Conservation (phyloP, 1,284 basidiomycete species). For the Phellopilus nigrolimitatus region DNA sequence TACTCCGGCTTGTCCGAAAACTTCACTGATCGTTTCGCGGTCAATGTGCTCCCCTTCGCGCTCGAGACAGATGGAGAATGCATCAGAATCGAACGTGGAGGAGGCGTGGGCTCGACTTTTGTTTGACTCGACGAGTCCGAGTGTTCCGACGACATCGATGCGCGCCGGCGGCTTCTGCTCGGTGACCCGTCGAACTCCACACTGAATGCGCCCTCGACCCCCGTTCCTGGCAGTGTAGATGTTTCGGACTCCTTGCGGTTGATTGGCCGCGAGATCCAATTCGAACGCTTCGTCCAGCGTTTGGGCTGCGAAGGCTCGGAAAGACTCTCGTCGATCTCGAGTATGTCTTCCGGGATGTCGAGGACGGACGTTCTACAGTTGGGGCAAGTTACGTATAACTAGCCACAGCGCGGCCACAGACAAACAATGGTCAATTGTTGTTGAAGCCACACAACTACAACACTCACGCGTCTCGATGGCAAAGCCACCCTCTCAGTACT, state of each 20-base stretch:
- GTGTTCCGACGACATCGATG: constrained; percentile 81
- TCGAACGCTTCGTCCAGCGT: constrained; percentile 15
- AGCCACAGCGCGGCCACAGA: not conserved
- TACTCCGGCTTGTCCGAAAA: constrained; percentile 20
- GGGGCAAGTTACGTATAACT: constrained; percentile 19
- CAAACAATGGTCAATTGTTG: not conserved
- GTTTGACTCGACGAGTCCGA: constrained; percentile 62
- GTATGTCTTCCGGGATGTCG: constrained; percentile 19
- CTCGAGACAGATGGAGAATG: constrained; percentile 20
- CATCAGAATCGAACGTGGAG: constrained; percentile 18
- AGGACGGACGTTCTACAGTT: constrained; percentile 17
- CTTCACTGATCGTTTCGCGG: constrained; percentile 20
- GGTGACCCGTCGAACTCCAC: not conserved
- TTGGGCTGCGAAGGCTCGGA: constrained; percentile 7
- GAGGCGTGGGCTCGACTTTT: constrained; percentile 14
- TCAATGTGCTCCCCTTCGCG: constrained; percentile 17
- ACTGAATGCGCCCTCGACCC: not conserved
- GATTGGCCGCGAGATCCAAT: constrained; percentile 16
- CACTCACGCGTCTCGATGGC: constrained; percentile 16
- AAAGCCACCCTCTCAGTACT: constrained; percentile 9
- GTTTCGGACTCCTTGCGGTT: constrained; percentile 16
- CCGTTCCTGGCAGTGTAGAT: constrained; percentile 7
- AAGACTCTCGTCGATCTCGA: constrained; percentile 15
- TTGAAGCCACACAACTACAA: not conserved
- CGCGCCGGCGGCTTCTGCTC: constrained; percentile 69